Evolutionary conservation across 2,329 filamentous ascomycete genomes (phyloP).

Genomic region (Trichophyton verrucosum): DNA sequence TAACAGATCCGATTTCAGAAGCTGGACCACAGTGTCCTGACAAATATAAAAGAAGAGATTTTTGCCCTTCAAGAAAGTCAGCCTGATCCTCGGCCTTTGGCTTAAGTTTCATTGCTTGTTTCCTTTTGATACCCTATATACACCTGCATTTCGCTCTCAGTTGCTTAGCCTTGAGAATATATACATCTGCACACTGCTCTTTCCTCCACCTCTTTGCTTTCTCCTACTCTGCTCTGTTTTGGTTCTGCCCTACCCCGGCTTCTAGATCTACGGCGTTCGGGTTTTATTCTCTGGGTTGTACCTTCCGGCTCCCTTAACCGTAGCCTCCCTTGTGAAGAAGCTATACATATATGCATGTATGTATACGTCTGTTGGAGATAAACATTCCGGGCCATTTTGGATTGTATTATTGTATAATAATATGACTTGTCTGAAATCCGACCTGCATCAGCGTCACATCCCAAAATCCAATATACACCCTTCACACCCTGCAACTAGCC

Average conservation of each 20-base stretch:
- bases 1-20: slow-evolving; percentile 30
- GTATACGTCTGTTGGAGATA: not conserved
- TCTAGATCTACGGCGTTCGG: not conserved
- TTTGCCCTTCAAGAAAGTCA: slow-evolving; percentile 16
- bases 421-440: not conserved
- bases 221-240: not conserved
- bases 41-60: slow-evolving; percentile 27
- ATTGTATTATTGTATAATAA: not conserved
- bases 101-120: not conserved
- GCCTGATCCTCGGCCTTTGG: not conserved
- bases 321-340: not conserved
- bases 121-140: not conserved
- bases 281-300: not conserved
- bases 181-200: not conserved
- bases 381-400: not conserved
- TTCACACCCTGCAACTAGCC: not conserved
- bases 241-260: too few relatives aligned
- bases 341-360: not conserved
- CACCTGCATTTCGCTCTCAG: not conserved
- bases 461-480: not conserved
- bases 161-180: not conserved
- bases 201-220: not conserved
- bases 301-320: not conserved
- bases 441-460: not conserved
- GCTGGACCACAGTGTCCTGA: slow-evolving; percentile 23